Base-by-base conservation (phyloP, 768 basidiomycete genomes). In the Tylopilus cervinicoccineus region DNA sequence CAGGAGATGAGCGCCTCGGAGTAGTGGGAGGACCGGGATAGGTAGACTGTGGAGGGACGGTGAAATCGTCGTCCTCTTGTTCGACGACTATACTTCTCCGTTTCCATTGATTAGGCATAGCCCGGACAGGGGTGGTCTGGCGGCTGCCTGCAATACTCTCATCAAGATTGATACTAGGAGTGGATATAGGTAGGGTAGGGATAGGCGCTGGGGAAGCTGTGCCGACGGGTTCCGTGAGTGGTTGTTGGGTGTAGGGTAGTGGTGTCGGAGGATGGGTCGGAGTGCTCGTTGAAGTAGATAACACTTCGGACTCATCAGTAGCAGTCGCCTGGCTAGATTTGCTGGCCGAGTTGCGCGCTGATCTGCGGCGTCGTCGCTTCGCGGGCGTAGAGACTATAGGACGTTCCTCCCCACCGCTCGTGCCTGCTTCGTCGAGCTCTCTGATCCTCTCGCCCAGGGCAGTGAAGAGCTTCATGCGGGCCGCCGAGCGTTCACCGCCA, bases 401-500 rank as follows among this genome's bases (percentile, higher is more conserved):
- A 56, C 51, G 59, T 26, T 84, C 83, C 55, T 86, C 85, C 28
- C 74, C 74, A 26, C 76, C 81, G 54, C 79, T 84, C 2, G 72
- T 79, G 49, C 77, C 75, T 38, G 83, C 83, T 22, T 76, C 75
- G 52, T 88, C 86, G 2, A 79, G 72, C 55, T 84, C 83, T 48
- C 81, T 74, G 54, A 75, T 62, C 44, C 77, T 61, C 42, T 80
- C 78, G n/a, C 76, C 77, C 16, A 90, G 70, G 10, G 80, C 75
- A 45, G 74, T 78, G 32, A 88, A 72, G 72, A 91, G 75, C 43
- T 82, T 72, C 56, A 80, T 78, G 36, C 89, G 77, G 12, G 84
- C 88, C 24, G 80, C 86, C 26, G 76, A 75, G 28, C 89, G 82
- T 59, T 90, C 89, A 24, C 86, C 88, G 6, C 88, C 89, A 2